Percentiles rank a stretch among this genome's conserved stretches.
Evolutionary conservation across 139 green algal genomes (phyloP).

Genomic region (Tetradesmus obliquus): DNA sequence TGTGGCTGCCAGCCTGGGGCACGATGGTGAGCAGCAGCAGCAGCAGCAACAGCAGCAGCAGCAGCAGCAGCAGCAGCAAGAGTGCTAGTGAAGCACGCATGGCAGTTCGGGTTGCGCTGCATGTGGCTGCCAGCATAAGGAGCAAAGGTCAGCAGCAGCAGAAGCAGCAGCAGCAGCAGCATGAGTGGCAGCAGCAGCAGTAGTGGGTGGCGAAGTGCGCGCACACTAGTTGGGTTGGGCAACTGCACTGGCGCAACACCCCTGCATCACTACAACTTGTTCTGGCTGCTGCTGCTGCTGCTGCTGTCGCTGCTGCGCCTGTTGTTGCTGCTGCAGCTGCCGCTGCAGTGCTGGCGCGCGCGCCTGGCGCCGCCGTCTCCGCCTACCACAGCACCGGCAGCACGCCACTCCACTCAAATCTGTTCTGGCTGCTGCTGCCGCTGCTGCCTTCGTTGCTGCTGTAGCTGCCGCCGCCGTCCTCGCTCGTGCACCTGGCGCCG

Average conservation of each 20-base stretch:
- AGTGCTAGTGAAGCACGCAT: no score
- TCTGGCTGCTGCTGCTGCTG: not conserved
- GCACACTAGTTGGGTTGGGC: not conserved
- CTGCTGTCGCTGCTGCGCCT: slow-evolving; percentile 22
- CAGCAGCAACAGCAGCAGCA: no score
- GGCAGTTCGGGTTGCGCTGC: not conserved
- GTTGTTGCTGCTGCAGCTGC: slow-evolving; percentile 29
- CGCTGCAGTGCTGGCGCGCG: not conserved
- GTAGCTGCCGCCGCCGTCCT: slow-evolving; percentile 1
- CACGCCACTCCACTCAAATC: slow-evolving; percentile 7
- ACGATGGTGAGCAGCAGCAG: not conserved
- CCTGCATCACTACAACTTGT: not conserved
- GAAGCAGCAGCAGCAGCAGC: no score
- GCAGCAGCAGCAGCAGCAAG: no score
- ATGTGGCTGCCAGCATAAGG: not conserved
- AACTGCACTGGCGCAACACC: not conserved
- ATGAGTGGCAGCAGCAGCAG: no score
- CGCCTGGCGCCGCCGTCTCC: not conserved
- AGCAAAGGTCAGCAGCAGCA: no score
- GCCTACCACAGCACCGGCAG: not conserved
- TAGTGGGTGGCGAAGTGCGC: no score
- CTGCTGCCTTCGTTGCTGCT: not conserved
- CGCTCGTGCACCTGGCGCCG: not conserved
- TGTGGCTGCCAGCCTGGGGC: slow-evolving; percentile 10
- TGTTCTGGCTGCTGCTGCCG: slow-evolving; percentile 4